Evolutionary conservation across 306 rosid genomes (phyloP).

Genomic region (Pyrus pyrifolia): DNA sequence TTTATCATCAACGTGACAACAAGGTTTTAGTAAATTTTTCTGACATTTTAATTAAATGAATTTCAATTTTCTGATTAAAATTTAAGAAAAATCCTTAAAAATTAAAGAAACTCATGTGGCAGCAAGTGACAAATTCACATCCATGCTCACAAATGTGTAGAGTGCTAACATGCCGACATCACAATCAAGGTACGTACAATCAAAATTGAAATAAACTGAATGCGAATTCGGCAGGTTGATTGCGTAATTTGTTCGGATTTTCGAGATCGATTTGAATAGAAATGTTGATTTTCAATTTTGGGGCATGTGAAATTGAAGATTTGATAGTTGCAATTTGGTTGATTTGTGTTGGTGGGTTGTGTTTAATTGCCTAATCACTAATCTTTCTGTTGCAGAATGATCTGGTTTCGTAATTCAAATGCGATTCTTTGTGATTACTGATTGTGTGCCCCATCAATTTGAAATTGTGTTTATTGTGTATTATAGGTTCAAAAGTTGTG

Average conservation of each 20-base stretch:
- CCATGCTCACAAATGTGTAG: too few relatives aligned
- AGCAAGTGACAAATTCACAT: too few relatives aligned
- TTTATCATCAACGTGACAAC: too few relatives aligned
- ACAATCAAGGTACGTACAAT: constrained; percentile 55
- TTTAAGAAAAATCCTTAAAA: too few relatives aligned
- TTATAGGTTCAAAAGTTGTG: too few relatives aligned
- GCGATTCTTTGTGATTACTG: background rate
- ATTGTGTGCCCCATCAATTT: background rate
- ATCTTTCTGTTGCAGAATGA: background rate
- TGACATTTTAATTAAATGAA: too few relatives aligned
- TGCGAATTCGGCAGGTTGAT: background rate
- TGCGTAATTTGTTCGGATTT: background rate
- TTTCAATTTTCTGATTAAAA: too few relatives aligned
- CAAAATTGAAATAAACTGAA: background rate
- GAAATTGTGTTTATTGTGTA: background rate
- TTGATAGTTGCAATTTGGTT: background rate
- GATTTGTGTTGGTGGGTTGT: background rate
- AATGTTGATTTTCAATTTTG: background rate
- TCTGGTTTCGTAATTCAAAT: too few relatives aligned
- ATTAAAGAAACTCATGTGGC: too few relatives aligned
- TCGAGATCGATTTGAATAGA: background rate
- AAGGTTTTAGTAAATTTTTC: too few relatives aligned
- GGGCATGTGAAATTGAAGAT: background rate
- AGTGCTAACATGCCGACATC: constrained; percentile 40
- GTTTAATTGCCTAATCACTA: background rate